Conservation (phyloP, 306 rosid genomes). For the Acacia acuminata region DNA sequence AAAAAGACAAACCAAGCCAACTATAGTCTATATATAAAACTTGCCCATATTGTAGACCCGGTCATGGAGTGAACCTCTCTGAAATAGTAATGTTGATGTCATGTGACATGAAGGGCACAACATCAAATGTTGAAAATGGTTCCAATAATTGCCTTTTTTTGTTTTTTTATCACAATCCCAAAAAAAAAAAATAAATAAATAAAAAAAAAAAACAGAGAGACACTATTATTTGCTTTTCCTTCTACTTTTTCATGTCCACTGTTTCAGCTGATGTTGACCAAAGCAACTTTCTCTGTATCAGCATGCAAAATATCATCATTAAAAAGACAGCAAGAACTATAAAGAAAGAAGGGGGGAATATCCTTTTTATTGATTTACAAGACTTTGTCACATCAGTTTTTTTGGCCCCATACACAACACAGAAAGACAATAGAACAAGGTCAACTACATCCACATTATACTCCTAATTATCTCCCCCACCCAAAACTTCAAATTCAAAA, state of each 20-base stretch:
- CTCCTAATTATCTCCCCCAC: not conserved
- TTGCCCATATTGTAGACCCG: not conserved
- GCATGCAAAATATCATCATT: not conserved
- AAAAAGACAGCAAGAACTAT: not conserved
- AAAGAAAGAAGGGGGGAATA: not conserved
- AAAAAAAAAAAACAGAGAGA: no score
- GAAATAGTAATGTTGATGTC: no score
- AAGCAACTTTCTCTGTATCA: not conserved
- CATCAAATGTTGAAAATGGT: no score
- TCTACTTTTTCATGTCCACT: not conserved
- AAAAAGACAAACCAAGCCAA: not conserved
- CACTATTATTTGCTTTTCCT: not conserved
- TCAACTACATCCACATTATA: not conserved
- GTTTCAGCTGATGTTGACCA: not conserved
- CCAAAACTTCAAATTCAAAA: not conserved
- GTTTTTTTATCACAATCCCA: no score
- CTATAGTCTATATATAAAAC: not conserved
- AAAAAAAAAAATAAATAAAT: no score
- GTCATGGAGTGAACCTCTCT: no score
- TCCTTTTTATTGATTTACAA: not conserved
- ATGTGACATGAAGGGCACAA: no score
- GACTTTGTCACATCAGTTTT: not conserved
- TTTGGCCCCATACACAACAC: not conserved
- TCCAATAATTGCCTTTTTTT: no score
- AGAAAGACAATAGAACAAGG: not conserved